These are phyloP conservation scores for Cryptosporidium bovis DNA, from an alignment of 169 alveolate species.

Conservation along the genomic window DNA sequence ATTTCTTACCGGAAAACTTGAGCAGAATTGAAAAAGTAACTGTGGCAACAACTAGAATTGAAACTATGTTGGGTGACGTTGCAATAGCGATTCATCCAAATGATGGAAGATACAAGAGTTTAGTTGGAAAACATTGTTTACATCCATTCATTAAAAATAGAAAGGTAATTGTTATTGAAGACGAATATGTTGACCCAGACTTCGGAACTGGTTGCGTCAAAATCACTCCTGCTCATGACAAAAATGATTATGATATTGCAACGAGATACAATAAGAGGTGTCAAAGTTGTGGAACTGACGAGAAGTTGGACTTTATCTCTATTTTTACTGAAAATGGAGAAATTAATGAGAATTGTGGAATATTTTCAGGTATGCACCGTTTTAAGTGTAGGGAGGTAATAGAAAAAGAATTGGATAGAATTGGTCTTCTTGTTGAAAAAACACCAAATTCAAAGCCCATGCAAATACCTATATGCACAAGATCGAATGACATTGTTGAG, in stretches of 20 bases:
- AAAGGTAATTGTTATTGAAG: conserved; percentile 93
- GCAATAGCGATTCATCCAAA: conserved; percentile 99
- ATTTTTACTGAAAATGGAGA: conserved; percentile 96
- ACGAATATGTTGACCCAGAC: conserved; percentile 95
- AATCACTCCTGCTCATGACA: conserved; percentile 99
- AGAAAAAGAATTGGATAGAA: conserved; percentile 91
- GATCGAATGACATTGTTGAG: conserved; percentile 98
- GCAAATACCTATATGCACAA: conserved; percentile 97
- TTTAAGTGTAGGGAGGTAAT: conserved; percentile 94
- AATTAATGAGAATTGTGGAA: conserved; percentile 95
- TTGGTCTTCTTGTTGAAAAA: conserved; percentile 87
- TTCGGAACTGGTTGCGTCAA: conserved; percentile 99
- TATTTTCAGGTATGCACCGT: conserved; percentile 94
- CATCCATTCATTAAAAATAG: conserved; percentile 98
- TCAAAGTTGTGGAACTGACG: conserved; percentile 4
- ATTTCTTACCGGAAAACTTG: conserved; percentile 84
- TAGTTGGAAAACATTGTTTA: conserved; percentile 94
- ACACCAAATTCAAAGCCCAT: conserved; percentile 91
- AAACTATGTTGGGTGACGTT: conserved; percentile 99
- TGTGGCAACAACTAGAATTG: conserved; percentile 98
- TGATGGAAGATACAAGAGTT: conserved; percentile 92
- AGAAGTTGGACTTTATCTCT: conserved; percentile 86
- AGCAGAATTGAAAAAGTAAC: conserved; percentile 76
- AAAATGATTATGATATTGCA: conserved; percentile 97
- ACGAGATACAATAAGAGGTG: conserved; percentile 89